A percentile compares a stretch with the other conserved stretches of the same genome.
phyloP scores from a whole-genome alignment of 805 yeast species.

The Danielia reshetovae region DNA sequence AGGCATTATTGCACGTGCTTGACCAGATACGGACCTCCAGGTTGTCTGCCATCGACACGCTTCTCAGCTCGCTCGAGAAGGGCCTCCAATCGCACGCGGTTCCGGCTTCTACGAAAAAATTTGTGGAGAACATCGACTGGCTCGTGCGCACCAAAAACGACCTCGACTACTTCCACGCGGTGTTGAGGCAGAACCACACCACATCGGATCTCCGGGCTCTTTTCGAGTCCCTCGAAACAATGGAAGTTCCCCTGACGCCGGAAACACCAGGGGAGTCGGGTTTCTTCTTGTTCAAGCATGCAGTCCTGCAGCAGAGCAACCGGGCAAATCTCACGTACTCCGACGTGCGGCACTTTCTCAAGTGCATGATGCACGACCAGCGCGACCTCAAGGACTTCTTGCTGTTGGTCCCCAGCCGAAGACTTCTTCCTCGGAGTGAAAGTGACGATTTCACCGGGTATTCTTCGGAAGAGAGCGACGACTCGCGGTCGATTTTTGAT shows the following conservation, averaged over 20 bases:
- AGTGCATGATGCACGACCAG: not conserved
- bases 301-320: slow-evolving; percentile 8
- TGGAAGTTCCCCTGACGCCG: slow-evolving; percentile 9
- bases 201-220: slow-evolving; percentile 7
- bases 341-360: slow-evolving; percentile 11
- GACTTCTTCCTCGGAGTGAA: slow-evolving; percentile 11
- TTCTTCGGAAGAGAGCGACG: slow-evolving; percentile 21
- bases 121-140: slow-evolving; percentile 5
- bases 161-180: slow-evolving; percentile 1
- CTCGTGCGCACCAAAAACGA: slow-evolving; percentile 5
- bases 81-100: slow-evolving; percentile 1
- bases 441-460: slow-evolving; percentile 14
- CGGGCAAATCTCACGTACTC: slow-evolving; percentile 12
- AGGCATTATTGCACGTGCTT: not conserved
- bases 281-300: slow-evolving; percentile 6
- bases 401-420: slow-evolving; percentile 12
- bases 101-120: slow-evolving; percentile 3
- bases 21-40: slow-evolving; percentile 3
- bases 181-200: slow-evolving; percentile 5
- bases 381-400: slow-evolving; percentile 6
- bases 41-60: slow-evolving; percentile 3
- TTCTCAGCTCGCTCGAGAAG: slow-evolving; percentile 3
- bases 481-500: slow-evolving; percentile 20
- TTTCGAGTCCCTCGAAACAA: slow-evolving; percentile 3
- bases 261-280: slow-evolving; percentile 9